phyloP scores from a whole-genome alignment of 2,329 filamentous ascomycete genomes.

The Ophiostoma perfectum region DNA sequence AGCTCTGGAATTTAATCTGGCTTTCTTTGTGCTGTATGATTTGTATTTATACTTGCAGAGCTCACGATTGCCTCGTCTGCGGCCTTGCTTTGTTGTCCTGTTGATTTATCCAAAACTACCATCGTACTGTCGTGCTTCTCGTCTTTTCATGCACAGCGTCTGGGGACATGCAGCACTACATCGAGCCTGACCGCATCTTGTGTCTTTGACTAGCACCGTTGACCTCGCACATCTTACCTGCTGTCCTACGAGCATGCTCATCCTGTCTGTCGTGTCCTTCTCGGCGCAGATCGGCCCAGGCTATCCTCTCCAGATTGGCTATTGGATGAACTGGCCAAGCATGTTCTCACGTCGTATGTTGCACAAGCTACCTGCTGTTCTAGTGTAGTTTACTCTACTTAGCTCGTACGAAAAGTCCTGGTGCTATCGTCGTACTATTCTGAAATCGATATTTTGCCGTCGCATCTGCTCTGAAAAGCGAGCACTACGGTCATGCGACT shows the following conservation, averaged over 20 bases:
- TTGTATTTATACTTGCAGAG: background rate
- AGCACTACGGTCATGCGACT: background rate
- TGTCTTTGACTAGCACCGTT: background rate
- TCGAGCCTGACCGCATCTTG: background rate
- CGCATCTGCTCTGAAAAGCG: background rate
- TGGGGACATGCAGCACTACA: background rate
- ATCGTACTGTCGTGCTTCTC: background rate
- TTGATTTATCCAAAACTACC: too few species aligned
- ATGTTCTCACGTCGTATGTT: background rate
- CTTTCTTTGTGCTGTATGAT: background rate
- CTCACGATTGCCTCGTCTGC: background rate
- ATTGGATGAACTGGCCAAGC: constrained; percentile 2
- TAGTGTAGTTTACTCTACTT: too few species aligned
- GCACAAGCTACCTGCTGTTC: background rate
- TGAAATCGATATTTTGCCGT: background rate
- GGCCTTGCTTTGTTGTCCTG: background rate
- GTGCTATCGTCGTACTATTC: background rate
- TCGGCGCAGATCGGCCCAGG: background rate
- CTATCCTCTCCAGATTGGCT: background rate
- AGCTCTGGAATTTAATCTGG: background rate
- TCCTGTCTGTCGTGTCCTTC: background rate
- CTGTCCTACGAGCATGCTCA: background rate
- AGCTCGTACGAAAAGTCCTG: too few species aligned
- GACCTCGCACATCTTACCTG: too few species aligned
- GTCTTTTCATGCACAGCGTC: too few species aligned